Conservation (phyloP, 208 protist species). For the Phytomonas sp. region DNA sequence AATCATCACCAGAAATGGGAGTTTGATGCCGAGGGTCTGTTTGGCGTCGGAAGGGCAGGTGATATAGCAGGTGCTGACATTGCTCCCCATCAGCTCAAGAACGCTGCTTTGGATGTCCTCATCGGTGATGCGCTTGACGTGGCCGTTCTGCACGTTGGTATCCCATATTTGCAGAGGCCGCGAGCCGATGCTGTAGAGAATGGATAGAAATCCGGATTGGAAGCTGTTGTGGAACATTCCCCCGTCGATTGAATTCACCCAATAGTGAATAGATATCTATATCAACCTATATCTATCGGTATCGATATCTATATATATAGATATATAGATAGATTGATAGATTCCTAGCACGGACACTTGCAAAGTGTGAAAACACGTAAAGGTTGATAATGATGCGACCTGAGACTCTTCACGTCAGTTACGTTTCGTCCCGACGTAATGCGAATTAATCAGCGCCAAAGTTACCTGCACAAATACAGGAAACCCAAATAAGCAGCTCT, state of each 20-base stretch:
- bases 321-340: too few relatives aligned
- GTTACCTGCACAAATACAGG: not conserved
- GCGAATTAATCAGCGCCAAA: too few relatives aligned
- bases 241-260: not conserved
- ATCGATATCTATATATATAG: constrained; percentile 1
- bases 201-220: constrained; percentile 97
- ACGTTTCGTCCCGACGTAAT: not conserved
- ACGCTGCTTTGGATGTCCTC: constrained; percentile 98
- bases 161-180: constrained; percentile 98
- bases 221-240: constrained; percentile 99
- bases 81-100: constrained; percentile 97
- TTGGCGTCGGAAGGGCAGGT: constrained; percentile 94
- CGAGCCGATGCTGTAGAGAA: constrained; percentile 98
- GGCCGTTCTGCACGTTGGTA: constrained; percentile 95
- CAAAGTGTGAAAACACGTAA: too few relatives aligned
- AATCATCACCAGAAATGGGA: constrained; percentile 99
- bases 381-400: too few relatives aligned
- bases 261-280: not conserved
- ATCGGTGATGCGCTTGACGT: constrained; percentile 99
- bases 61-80: constrained; percentile 97
- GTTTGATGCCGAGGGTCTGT: constrained; percentile 98
- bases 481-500: not conserved
- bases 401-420: too few relatives aligned
- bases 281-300: constrained; percentile 5
- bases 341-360: too few relatives aligned